phyloP scores from a whole-genome alignment of 305 asterid species.

The Fraxinus sp. region DNA sequence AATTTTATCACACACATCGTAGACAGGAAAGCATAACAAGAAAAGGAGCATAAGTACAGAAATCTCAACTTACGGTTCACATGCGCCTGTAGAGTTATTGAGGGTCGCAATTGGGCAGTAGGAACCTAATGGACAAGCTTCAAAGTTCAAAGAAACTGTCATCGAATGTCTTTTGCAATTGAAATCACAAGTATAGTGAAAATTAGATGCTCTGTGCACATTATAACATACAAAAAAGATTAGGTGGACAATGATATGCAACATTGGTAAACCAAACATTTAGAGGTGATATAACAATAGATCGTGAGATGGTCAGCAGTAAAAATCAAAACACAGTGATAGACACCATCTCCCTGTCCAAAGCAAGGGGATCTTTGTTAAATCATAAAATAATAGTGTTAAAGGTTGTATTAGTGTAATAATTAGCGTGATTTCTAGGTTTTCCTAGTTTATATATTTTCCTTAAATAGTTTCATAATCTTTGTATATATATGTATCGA shows the following conservation, averaged over 20 bases:
- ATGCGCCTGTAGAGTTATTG: constrained; percentile 48
- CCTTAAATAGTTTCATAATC: too few species aligned
- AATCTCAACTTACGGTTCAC: constrained; percentile 75
- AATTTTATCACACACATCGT: constrained; percentile 18
- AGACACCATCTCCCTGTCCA: neutral
- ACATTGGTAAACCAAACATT: neutral
- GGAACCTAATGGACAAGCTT: constrained; percentile 97
- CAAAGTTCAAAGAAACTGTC: constrained; percentile 25
- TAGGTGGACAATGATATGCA: neutral
- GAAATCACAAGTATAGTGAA: neutral
- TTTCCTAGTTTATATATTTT: too few species aligned
- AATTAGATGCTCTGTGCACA: neutral
- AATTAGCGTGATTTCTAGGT: too few species aligned
- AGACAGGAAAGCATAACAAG: constrained; percentile 5
- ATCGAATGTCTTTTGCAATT: neutral
- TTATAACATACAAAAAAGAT: neutral
- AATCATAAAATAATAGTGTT: neutral
- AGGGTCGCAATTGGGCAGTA: constrained; percentile 79
- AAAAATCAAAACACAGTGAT: neutral
- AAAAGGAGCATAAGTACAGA: constrained; percentile 17
- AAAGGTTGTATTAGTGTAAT: too few species aligned
- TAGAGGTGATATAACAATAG: neutral
- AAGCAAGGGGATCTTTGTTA: neutral
- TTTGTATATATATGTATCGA: too few species aligned
- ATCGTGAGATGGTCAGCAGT: neutral